Base-by-base conservation (phyloP, 2,329 filamentous ascomycete genomes). In the Pseudogymnoascus sp. region DNA sequence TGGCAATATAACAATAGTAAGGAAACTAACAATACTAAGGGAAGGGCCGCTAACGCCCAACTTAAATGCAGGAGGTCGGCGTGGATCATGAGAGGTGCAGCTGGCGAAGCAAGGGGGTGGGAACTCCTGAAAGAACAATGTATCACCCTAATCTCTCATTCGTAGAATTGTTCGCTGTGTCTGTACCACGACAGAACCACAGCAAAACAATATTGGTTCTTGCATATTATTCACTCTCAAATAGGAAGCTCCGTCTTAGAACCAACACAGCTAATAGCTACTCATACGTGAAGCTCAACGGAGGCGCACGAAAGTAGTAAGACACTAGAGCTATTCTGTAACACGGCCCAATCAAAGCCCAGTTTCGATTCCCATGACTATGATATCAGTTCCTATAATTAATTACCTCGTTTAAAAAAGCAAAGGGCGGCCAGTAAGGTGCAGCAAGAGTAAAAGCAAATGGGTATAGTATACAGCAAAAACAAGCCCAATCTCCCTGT, bases 381-480 rank as follows among this genome's bases (percentile, higher is more conserved):
- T 56, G 50, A 33, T 56, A 33, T 33, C 17, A 10, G 17, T 19
- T 56, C 29, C 46, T 31, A 56, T 33, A 56, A 33, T 33, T 56
- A 33, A n/a, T 21, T 33, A 6, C 26, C 29, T 19, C 29, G n/a
- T 19, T 33, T 33, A 56, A 13, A 31, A 11, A 9, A 53, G 26
- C 9, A 53, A 31, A 11, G n/a, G n/a, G 46, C 46, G 46, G 26
- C 29, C 46, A 53, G 15, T 53, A 53, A 53, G 50, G 3, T n/a
- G 13, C 10, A 33, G 29, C 50, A 13, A 9, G 26, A 33, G 29
- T 21, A 33, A 53, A 53, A 56, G n/a, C 50, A 56, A 56, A 56
- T 56, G 29, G 50, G 50, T 56, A 56, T 56, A 56, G 50, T 56
- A 56, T 33, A 10, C 29, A 56, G 50, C 50, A 56, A 56, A 56